phyloP scores from a whole-genome alignment of 257 asterid genomes.

The Sherardia arvensis region DNA sequence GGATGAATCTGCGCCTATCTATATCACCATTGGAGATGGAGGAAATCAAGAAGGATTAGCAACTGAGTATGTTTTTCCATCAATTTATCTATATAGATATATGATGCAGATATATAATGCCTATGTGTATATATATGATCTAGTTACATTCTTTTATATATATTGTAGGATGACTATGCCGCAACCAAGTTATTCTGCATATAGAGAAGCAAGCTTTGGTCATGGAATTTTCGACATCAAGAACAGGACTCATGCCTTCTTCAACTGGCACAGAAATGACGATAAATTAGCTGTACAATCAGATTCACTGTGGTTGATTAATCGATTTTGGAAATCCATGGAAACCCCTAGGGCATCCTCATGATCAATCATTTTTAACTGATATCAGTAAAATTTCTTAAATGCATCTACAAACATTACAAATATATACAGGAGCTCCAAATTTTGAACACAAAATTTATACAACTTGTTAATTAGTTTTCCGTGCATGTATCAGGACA shows the following conservation, averaged over 20 bases:
- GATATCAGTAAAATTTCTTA: not conserved
- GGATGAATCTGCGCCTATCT: slow-evolving; percentile 17
- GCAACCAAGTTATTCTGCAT: slow-evolving; percentile 50
- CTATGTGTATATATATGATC: too few relatives aligned
- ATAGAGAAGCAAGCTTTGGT: slow-evolving; percentile 55
- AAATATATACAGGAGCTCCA: too few relatives aligned
- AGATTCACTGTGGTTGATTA: slow-evolving; percentile 41
- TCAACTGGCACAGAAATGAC: slow-evolving; percentile 50
- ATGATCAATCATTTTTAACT: not conserved
- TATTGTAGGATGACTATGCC: slow-evolving; percentile 53
- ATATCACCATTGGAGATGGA: slow-evolving; percentile 63
- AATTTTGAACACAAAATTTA: too few relatives aligned
- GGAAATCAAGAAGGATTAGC: slow-evolving; percentile 67
- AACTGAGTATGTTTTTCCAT: slow-evolving; percentile 37
- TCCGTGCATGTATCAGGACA: too few relatives aligned
- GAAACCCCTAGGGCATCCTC: slow-evolving; percentile 12
- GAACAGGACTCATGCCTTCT: slow-evolving; percentile 46
- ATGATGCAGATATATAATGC: too few relatives aligned
- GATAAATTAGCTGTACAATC: slow-evolving; percentile 37
- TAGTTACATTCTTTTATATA: too few relatives aligned
- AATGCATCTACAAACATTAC: not conserved
- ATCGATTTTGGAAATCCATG: slow-evolving; percentile 32
- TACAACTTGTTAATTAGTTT: too few relatives aligned
- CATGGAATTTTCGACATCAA: slow-evolving; percentile 48
- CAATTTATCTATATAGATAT: not conserved